Evolutionary conservation across 495 filamentous ascomycete species (phyloP).

Genomic region (Aspergillus steynii): DNA sequence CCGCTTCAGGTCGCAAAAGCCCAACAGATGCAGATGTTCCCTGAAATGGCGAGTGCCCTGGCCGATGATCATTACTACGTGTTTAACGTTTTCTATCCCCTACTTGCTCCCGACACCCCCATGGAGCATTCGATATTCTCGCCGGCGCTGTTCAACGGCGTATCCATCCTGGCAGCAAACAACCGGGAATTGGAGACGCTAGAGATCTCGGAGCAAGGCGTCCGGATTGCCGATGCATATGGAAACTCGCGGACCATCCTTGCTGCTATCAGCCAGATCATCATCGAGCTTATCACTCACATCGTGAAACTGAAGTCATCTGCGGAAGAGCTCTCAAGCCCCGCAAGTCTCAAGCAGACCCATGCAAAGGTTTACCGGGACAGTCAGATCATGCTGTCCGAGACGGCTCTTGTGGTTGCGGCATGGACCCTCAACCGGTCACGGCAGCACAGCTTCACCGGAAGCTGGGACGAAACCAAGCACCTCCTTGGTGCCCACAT

Average conservation of each 20-base stretch:
- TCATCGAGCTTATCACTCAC: constrained; percentile 47
- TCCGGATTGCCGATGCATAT: constrained; percentile 35
- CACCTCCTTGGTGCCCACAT: constrained; percentile 32
- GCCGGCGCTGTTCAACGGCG: constrained; percentile 43
- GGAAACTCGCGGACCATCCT: constrained; percentile 39
- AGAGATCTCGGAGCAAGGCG: constrained; percentile 32
- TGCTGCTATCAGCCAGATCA: constrained; percentile 42
- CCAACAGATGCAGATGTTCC: constrained; percentile 36
- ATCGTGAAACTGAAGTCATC: constrained; percentile 34
- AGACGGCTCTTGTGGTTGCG: constrained; percentile 43
- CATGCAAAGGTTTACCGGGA: constrained; percentile 47
- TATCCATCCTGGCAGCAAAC: constrained; percentile 44
- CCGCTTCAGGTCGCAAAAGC: constrained; percentile 39
- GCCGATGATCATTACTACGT: constrained; percentile 48
- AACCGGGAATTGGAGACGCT: constrained; percentile 40
- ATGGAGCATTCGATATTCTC: constrained; percentile 51
- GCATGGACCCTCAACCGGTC: constrained; percentile 42
- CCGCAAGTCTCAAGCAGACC: constrained; percentile 40
- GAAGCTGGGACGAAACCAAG: constrained; percentile 38
- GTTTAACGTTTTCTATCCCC: constrained; percentile 47
- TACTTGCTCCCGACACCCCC: constrained; percentile 30
- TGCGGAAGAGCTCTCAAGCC: constrained; percentile 26
- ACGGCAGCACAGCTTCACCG: constrained; percentile 27
- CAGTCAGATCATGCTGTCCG: constrained; percentile 40
- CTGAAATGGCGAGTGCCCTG: constrained; percentile 26